Conservation (phyloP, 805 yeast species). For the Debaryomyces hansenii region DNA sequence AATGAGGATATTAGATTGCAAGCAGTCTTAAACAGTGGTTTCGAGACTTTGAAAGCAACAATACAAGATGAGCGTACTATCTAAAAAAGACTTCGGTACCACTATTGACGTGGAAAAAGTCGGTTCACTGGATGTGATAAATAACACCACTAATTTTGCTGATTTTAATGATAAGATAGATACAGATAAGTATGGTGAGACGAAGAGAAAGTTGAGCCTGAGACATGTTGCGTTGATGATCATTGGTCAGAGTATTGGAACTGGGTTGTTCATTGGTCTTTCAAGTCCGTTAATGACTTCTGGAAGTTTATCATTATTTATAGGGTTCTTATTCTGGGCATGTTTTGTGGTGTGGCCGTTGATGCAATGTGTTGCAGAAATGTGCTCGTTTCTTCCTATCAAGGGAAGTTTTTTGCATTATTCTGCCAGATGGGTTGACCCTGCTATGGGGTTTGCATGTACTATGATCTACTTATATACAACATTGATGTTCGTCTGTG, state of each 20-base stretch:
- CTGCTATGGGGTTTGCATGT: constrained; percentile 66
- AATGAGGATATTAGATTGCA: too few species aligned
- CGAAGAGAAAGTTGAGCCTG: constrained; percentile 45
- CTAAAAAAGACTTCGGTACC: neutral
- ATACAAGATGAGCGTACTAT: constrained; percentile 2
- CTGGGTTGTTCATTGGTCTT: constrained; percentile 77
- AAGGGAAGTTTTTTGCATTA: constrained; percentile 67
- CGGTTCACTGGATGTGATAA: neutral
- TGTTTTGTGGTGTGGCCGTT: constrained; percentile 63
- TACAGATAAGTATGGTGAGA: constrained; percentile 26
- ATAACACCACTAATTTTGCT: neutral
- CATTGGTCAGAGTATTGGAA: constrained; percentile 82
- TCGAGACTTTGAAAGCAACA: too few species aligned
- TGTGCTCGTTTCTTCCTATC: constrained; percentile 66
- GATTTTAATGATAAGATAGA: constrained; percentile 31
- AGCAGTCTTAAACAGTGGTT: too few species aligned
- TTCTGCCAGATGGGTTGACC: constrained; percentile 63
- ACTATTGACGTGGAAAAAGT: constrained; percentile 2
- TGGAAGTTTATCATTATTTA: constrained; percentile 67
- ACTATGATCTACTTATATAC: constrained; percentile 63
- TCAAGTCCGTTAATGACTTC: constrained; percentile 68
- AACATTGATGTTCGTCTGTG: constrained; percentile 56
- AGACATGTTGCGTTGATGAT: constrained; percentile 73
- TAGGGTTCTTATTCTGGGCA: constrained; percentile 61
- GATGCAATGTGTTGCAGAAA: constrained; percentile 68